phyloP scores from a whole-genome alignment of 2,329 filamentous ascomycete genomes.

The Chaetothyriales sp. region DNA sequence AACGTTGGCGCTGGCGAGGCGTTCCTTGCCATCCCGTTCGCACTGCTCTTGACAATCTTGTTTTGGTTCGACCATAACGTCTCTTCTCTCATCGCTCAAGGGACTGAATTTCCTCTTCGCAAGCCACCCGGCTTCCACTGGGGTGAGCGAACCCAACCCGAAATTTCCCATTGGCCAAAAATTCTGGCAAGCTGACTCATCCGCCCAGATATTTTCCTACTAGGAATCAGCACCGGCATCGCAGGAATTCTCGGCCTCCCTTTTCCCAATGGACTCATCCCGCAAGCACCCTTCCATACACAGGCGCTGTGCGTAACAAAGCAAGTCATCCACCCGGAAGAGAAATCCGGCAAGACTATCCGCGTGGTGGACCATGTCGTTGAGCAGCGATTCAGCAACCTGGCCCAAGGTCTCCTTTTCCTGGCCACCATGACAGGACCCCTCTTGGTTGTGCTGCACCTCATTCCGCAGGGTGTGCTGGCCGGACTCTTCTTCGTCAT shows the following conservation, averaged over 20 bases:
- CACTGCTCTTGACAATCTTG: slow-evolving; percentile 64
- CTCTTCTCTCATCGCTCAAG: slow-evolving; percentile 69
- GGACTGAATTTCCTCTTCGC: slow-evolving; percentile 65
- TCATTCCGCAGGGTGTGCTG: slow-evolving; percentile 67
- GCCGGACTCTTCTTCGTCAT: slow-evolving; percentile 76
- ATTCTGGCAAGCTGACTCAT: not conserved
- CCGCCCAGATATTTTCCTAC: slow-evolving; percentile 53
- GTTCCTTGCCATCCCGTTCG: slow-evolving; percentile 79
- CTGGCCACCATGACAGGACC: slow-evolving; percentile 68
- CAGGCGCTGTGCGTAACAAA: slow-evolving; percentile 60
- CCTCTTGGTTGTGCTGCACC: slow-evolving; percentile 57
- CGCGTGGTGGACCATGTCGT: slow-evolving; percentile 49
- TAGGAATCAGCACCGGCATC: slow-evolving; percentile 63
- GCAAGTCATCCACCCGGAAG: slow-evolving; percentile 37
- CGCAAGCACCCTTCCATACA: slow-evolving; percentile 72
- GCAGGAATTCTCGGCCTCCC: slow-evolving; percentile 64
- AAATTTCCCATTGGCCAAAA: not conserved
- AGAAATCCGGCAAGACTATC: slow-evolving; percentile 40
- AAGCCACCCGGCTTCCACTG: slow-evolving; percentile 78
- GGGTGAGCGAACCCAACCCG: slow-evolving; percentile 21
- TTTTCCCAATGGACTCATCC: slow-evolving; percentile 71
- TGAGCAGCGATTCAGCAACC: slow-evolving; percentile 66
- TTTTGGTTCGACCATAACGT: slow-evolving; percentile 90
- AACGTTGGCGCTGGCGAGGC: slow-evolving; percentile 57
- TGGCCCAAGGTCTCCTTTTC: slow-evolving; percentile 63